Base-by-base conservation (phyloP, 2,329 filamentous ascomycete species). In the Hansfordia pulvinata region DNA sequence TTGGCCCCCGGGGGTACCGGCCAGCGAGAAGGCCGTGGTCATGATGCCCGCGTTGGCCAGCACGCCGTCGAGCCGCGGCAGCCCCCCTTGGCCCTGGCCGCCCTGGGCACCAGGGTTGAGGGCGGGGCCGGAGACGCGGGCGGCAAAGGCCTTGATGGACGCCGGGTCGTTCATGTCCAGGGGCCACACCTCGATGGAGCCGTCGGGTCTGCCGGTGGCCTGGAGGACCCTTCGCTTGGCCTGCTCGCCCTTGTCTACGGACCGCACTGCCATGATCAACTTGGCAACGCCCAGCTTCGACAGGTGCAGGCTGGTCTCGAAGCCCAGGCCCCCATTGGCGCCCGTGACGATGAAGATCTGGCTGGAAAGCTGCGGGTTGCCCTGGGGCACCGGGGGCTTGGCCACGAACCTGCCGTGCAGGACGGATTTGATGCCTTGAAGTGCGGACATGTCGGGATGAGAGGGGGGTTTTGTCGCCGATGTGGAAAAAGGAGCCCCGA, bases 41-140 rank as follows among this genome's bases (percentile, higher is more conserved):
- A 50, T 43, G 5, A 70, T 42, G 0, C 60, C 51, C 0, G 52
- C 52, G 19, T 54, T 68, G 17, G 53, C 49, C 4, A 65, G 41
- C 0, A 58, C 50, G 4, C 45, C 53, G 30, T 69, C 60, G 6
- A 68, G 35, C 7, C 54, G 50, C 0, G 44, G 27, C 4, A 67
- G 42, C n/a, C n/a, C n/a, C n/a, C n/a, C n/a, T n/a, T n/a, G n/a
- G n/a, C n/a, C n/a, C n/a, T n/a, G n/a, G n/a, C n/a, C n/a, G n/a
- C n/a, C n/a, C n/a, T n/a, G n/a, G n/a, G n/a, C n/a, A n/a, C n/a
- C n/a, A n/a, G n/a, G n/a, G n/a, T n/a, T n/a, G n/a, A n/a, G n/a
- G n/a, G n/a, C n/a, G 2, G 42, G 30, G 2, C 28, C 34, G 4
- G 44, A 30, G 2, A 46, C 44, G 3, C 50, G 47, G 4, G 19